A percentile compares a stretch with the other conserved stretches of the same genome.
phyloP scores from a whole-genome alignment of 495 filamentous ascomycete species.

The Physcia stellaris region DNA sequence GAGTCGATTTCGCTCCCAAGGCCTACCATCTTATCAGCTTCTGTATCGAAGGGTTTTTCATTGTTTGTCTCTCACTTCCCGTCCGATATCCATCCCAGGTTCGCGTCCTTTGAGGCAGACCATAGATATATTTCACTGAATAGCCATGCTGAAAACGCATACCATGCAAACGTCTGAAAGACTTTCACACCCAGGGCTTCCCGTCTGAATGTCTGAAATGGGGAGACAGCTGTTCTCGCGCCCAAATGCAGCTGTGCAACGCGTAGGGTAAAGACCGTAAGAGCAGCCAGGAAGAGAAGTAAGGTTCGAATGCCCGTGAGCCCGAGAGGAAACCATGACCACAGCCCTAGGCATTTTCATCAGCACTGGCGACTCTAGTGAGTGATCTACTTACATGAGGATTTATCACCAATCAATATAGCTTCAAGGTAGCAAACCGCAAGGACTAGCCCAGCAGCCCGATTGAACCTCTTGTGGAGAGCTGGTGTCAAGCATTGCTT shows the following conservation, averaged over 20 bases:
- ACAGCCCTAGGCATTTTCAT: slow-evolving; percentile 42
- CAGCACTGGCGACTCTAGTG: slow-evolving; percentile 3
- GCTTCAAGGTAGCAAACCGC: slow-evolving; percentile 62
- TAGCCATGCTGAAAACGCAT: slow-evolving; percentile 63
- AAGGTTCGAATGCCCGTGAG: slow-evolving; percentile 57
- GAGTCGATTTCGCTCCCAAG: slow-evolving; percentile 58
- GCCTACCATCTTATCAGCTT: slow-evolving; percentile 21
- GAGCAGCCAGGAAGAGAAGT: slow-evolving; percentile 50
- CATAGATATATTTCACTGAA: slow-evolving; percentile 77
- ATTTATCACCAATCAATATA: slow-evolving; percentile 54
- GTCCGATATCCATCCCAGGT: slow-evolving; percentile 58
- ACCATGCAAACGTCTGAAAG: slow-evolving; percentile 54
- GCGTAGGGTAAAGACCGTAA: slow-evolving; percentile 67
- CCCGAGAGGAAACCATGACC: slow-evolving; percentile 78
- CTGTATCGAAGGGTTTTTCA: not conserved
- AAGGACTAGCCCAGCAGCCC: slow-evolving; percentile 51
- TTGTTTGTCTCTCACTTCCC: slow-evolving; percentile 31
- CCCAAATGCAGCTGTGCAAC: slow-evolving; percentile 69
- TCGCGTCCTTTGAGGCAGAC: slow-evolving; percentile 48
- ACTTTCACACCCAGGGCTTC: slow-evolving; percentile 42
- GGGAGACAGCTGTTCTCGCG: slow-evolving; percentile 52
- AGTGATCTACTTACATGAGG: slow-evolving; percentile 41
- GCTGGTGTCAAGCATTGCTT: slow-evolving; percentile 84
- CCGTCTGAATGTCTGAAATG: slow-evolving; percentile 45
- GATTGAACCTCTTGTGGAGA: slow-evolving; percentile 73